Base-by-base conservation (phyloP, 805 yeast genomes). In the Barnettozyma californica region DNA sequence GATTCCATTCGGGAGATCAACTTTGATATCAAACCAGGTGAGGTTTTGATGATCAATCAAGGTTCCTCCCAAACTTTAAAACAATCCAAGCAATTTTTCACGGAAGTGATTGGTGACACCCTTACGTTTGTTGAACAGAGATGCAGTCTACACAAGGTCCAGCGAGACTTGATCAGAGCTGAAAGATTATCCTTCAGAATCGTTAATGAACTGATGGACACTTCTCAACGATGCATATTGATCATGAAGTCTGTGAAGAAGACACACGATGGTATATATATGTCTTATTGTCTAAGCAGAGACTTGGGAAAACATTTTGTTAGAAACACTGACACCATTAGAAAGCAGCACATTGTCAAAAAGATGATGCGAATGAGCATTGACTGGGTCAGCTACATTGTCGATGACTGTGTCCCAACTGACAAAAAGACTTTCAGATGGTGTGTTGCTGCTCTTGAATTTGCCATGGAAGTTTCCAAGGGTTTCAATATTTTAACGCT, bases 381-480 rank as follows among this genome's bases (percentile, higher is more conserved):
- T 40, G 92, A 86, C 47, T 94, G 99, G 99, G 84, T 94, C 16
- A 80, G 89, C 48, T 92, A 90, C 61, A 81, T 94, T 25, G 89
- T 92, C 51, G 97, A 94, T 65, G 97, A 92, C 60, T 94, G 99
- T 69, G 82, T 83, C 14, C 96, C 97, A 1, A 84, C 95, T 0
- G 97, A 92, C 56, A 78, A 85, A 47, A 86, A 83, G 58, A 92
- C 98, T 0, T 94, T 94, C 62, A 74, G 95, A 58, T 94, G 97
- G 97, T 89, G 97, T 66, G 98, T 94, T 21, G 75, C 87, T 13
- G 98, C 99, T 0, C 74, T 94, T 57, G 99, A 94, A 61, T 92
- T 89, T 73, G 95, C 96, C 0, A 89, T 90, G 96, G 89, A 85
- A 56, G 83, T 92, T 79, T 90, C 97, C 0, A 76, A 84, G 45